phyloP scores from a whole-genome alignment of 371 early-diverging fungal genomes.

The Lichtheimia hyalospora region DNA sequence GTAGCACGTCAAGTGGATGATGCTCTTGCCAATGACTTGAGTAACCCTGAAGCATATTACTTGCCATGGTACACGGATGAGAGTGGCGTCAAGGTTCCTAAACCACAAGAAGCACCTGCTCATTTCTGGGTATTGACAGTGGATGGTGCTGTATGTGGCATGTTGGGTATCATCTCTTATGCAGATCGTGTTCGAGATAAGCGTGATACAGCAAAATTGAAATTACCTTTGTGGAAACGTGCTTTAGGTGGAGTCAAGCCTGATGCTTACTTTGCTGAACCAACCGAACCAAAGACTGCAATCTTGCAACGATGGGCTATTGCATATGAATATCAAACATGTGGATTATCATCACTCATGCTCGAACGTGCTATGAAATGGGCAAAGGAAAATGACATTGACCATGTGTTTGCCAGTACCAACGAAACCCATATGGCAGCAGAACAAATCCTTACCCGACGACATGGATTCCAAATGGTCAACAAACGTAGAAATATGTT shows the following conservation, averaged over 20 bases:
- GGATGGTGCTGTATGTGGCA: constrained; percentile 36
- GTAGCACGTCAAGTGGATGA: constrained; percentile 31
- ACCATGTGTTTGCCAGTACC: constrained; percentile 32
- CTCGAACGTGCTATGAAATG: constrained; percentile 39
- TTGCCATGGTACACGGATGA: constrained; percentile 19
- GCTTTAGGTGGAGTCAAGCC: background rate
- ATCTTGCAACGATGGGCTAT: constrained; percentile 36
- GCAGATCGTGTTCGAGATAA: constrained; percentile 7
- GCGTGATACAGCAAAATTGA: background rate
- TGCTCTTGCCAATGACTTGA: constrained; percentile 36
- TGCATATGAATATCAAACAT: constrained; percentile 32
- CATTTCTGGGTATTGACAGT: constrained; percentile 50
- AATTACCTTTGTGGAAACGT: background rate
- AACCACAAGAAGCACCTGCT: constrained; percentile 25
- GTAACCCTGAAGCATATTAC: constrained; percentile 42
- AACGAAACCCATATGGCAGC: constrained; percentile 39
- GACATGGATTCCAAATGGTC: constrained; percentile 41
- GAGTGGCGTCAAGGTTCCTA: constrained; percentile 24
- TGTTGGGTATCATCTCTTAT: constrained; percentile 35
- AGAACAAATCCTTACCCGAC: constrained; percentile 30
- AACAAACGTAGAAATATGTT: constrained; percentile 22
- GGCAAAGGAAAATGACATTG: constrained; percentile 36
- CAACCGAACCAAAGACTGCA: constrained; percentile 36
- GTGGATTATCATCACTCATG: constrained; percentile 40
- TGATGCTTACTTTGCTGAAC: constrained; percentile 21